These are phyloP conservation scores for Fusarium decemcellulare DNA, from an alignment of 2,329 filamentous ascomycete genomes.

Conservation along the genomic window DNA sequence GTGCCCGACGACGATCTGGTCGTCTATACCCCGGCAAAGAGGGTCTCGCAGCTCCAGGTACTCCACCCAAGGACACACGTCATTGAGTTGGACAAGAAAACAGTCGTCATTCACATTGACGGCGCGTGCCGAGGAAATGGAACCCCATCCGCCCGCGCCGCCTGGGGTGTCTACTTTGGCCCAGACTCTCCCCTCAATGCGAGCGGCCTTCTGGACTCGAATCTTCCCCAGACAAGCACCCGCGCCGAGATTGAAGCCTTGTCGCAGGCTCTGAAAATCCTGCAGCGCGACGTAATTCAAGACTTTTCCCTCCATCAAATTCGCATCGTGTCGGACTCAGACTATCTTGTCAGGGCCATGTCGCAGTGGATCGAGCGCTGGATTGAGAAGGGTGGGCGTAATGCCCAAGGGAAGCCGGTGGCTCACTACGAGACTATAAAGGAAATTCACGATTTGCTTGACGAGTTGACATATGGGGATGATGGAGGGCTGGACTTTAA, in stretches of 20 bases:
- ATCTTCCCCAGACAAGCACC: constrained; percentile 79
- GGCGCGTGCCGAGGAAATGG: constrained; percentile 45
- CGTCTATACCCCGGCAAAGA: not conserved
- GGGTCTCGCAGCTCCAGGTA: constrained; percentile 7
- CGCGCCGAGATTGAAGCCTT: constrained; percentile 75
- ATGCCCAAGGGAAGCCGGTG: not conserved
- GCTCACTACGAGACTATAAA: not conserved
- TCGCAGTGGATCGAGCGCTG: not conserved
- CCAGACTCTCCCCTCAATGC: constrained; percentile 41
- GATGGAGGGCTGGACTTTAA: not conserved
- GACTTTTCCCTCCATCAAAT: not conserved
- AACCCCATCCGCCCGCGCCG: constrained; percentile 29
- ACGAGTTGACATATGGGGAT: not conserved
- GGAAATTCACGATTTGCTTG: not conserved
- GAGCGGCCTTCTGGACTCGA: constrained; percentile 70
- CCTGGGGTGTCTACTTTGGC: constrained; percentile 47
- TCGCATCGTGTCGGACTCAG: not conserved
- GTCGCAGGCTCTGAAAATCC: constrained; percentile 69
- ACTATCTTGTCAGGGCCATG: not conserved
- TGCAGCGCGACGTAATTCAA: not conserved
- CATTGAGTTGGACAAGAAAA: not conserved
- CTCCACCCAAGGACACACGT: not conserved
- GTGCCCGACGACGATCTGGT: constrained; percentile 6
- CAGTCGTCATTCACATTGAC: constrained; percentile 41
- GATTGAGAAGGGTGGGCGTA: not conserved